These are phyloP conservation scores for Aureobasidium sp. DNA, from an alignment of 2,329 filamentous ascomycete genomes.

Conservation along the genomic window DNA sequence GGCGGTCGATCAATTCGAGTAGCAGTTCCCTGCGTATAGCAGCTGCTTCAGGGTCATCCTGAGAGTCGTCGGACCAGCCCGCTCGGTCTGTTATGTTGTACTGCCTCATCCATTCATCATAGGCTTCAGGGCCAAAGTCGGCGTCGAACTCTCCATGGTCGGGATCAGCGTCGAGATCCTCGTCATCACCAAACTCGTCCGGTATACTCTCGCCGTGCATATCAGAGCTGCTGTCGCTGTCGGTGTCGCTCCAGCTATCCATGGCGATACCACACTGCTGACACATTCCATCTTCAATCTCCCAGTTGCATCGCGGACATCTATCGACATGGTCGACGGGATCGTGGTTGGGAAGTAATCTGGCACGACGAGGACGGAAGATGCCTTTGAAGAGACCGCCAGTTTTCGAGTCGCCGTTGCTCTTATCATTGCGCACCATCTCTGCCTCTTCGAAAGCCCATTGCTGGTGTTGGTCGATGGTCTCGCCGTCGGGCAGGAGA, in stretches of 20 bases:
- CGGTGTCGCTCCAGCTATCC: slow-evolving; percentile 37
- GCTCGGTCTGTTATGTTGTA: no score
- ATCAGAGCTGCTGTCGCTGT: slow-evolving; percentile 22
- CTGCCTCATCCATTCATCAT: not conserved
- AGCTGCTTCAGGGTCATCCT: not conserved
- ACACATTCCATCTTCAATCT: slow-evolving; percentile 54
- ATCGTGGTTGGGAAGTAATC: slow-evolving; percentile 41
- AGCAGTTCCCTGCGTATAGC: not conserved
- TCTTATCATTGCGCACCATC: slow-evolving; percentile 51
- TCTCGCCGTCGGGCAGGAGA: slow-evolving; percentile 54
- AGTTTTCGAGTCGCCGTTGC: slow-evolving; percentile 37
- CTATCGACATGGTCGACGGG: slow-evolving; percentile 51
- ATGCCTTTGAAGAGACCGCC: slow-evolving; percentile 56
- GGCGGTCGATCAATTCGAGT: not conserved
- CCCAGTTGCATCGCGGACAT: slow-evolving; percentile 54
- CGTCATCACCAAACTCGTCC: slow-evolving; percentile 36
- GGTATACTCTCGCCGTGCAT: slow-evolving; percentile 21
- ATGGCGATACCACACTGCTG: slow-evolving; percentile 44
- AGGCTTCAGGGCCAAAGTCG: not conserved
- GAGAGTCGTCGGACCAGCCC: not conserved
- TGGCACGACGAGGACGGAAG: slow-evolving; percentile 34
- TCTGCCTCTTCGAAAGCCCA: slow-evolving; percentile 52
- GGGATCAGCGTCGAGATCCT: slow-evolving; percentile 24
- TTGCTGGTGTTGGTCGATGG: slow-evolving; percentile 49
- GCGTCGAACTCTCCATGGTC: slow-evolving; percentile 2